A percentile compares a stretch with the other conserved stretches of the same genome.
phyloP scores from a whole-genome alignment of 2,329 filamentous ascomycete genomes.

The Shiraia bambusicola region DNA sequence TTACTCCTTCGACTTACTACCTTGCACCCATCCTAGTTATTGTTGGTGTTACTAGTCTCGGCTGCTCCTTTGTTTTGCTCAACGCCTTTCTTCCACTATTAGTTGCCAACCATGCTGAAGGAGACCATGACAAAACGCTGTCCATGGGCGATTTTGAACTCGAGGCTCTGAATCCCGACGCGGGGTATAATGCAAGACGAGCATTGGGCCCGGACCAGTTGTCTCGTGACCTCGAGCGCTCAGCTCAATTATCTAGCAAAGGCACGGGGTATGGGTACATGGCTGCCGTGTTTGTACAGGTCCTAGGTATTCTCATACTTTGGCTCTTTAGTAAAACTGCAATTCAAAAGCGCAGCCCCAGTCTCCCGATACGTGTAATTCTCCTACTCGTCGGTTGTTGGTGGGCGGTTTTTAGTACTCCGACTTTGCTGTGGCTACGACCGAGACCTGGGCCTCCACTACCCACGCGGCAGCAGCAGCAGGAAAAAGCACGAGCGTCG shows the following conservation, averaged over 20 bases:
- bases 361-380: conserved; percentile 77
- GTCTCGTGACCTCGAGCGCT: conserved; percentile 71
- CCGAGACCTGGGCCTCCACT: conserved; percentile 84
- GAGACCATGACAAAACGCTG: conserved; percentile 7
- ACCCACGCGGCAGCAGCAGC: conserved; percentile 23
- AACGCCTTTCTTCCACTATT: conserved; percentile 90
- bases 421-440: conserved; percentile 79
- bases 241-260: conserved; percentile 81
- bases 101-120: conserved; percentile 74
- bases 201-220: conserved; percentile 23
- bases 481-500: conserved; percentile 11
- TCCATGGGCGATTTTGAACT: conserved; percentile 30
- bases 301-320: conserved; percentile 72
- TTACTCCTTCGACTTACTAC: conserved; percentile 73
- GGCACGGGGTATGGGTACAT: conserved; percentile 90
- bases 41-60: conserved; percentile 84
- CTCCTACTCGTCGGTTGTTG: conserved; percentile 80
- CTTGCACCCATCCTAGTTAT: conserved; percentile 79
- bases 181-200: conserved; percentile 2
- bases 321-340: conserved; percentile 51
- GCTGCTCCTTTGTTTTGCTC: conserved; percentile 91
- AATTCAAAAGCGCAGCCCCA: conserved; percentile 65
- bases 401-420: conserved; percentile 87
- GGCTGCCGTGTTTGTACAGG: conserved; percentile 78
- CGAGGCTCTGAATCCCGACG: conserved; percentile 24